Conservation (phyloP, 495 filamentous ascomycete species). For the Aspergillus baeticus region DNA sequence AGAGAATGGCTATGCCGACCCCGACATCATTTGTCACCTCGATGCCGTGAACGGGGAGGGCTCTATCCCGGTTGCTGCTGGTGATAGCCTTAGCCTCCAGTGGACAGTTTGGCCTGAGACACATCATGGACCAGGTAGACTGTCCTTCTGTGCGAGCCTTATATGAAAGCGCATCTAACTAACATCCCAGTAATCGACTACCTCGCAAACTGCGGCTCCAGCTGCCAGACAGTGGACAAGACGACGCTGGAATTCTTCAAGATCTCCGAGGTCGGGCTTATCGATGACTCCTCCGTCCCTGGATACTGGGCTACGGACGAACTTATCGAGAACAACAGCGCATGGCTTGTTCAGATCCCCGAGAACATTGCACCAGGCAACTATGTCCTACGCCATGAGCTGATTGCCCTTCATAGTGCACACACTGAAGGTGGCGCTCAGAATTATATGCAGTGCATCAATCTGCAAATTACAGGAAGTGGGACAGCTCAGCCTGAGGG, state of each 20-base stretch:
- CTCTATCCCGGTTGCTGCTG: slow-evolving; percentile 47
- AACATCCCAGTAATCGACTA: slow-evolving; percentile 54
- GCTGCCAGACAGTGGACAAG: slow-evolving; percentile 58
- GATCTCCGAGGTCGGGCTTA: slow-evolving; percentile 59
- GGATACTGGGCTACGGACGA: slow-evolving; percentile 61
- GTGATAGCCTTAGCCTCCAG: slow-evolving; percentile 48
- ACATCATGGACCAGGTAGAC: slow-evolving; percentile 52
- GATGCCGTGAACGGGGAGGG: slow-evolving; percentile 46
- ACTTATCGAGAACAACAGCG: slow-evolving; percentile 59
- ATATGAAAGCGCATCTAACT: too few species aligned
- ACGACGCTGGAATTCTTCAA: slow-evolving; percentile 63
- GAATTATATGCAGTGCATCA: slow-evolving; percentile 71
- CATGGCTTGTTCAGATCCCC: slow-evolving; percentile 64
- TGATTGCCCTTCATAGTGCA: slow-evolving; percentile 65
- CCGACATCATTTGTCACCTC: slow-evolving; percentile 64
- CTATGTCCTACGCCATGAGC: slow-evolving; percentile 72
- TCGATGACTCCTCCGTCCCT: slow-evolving; percentile 38
- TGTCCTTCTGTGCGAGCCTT: too few species aligned
- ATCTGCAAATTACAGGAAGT: slow-evolving; percentile 58
- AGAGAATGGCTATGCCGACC: slow-evolving; percentile 52
- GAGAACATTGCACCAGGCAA: slow-evolving; percentile 56
- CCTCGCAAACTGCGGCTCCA: slow-evolving; percentile 61
- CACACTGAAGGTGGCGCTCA: slow-evolving; percentile 55
- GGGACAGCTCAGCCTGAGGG: slow-evolving; percentile 53
- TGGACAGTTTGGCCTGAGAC: slow-evolving; percentile 62